phyloP scores from a whole-genome alignment of 495 filamentous ascomycete species.

The Penicillium crystallinum region DNA sequence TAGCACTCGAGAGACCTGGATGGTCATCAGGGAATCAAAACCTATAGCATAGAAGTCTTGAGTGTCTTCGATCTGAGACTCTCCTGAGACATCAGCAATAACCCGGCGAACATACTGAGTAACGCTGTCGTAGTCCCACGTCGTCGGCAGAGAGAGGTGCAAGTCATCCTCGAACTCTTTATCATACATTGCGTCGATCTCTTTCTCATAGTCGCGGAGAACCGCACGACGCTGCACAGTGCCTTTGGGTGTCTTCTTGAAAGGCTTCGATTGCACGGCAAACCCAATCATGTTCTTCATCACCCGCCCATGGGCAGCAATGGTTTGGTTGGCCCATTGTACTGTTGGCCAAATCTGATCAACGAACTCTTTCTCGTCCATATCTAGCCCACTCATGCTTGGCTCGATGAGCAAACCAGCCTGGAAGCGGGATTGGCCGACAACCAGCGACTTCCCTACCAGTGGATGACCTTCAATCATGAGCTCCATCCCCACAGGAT shows the following conservation, averaged over 20 bases:
- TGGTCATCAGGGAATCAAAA: conserved; percentile 33
- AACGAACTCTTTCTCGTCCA: conserved; percentile 27
- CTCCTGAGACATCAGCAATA: conserved; percentile 11
- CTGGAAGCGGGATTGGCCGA: conserved; percentile 33
- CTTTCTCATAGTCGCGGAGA: conserved; percentile 21
- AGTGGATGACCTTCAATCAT: conserved; percentile 24
- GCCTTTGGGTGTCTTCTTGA: conserved; percentile 51
- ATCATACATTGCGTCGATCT: conserved; percentile 26
- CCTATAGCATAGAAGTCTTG: conserved; percentile 25
- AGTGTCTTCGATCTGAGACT: conserved; percentile 5
- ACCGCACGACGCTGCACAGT: conserved; percentile 28
- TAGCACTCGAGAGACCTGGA: conserved; percentile 22
- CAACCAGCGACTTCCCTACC: conserved; percentile 27
- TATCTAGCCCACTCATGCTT: conserved; percentile 3
- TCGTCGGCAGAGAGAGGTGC: conserved; percentile 6
- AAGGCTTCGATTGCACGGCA: conserved; percentile 44
- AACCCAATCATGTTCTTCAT: conserved; percentile 29
- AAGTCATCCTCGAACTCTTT: conserved; percentile 12
- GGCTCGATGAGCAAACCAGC: conserved; percentile 34
- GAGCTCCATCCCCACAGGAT: conserved; percentile 35
- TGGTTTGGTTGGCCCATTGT: conserved; percentile 43
- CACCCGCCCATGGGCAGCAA: conserved; percentile 21
- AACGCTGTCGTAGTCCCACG: conserved; percentile 7
- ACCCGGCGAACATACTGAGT: conserved; percentile 1
- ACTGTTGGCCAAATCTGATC: conserved; percentile 41